Evolutionary conservation across 1,284 basidiomycete genomes (phyloP), one percentile per base, ranked within the genome.

Genomic region (Acaromyces ingoldii): DNA sequence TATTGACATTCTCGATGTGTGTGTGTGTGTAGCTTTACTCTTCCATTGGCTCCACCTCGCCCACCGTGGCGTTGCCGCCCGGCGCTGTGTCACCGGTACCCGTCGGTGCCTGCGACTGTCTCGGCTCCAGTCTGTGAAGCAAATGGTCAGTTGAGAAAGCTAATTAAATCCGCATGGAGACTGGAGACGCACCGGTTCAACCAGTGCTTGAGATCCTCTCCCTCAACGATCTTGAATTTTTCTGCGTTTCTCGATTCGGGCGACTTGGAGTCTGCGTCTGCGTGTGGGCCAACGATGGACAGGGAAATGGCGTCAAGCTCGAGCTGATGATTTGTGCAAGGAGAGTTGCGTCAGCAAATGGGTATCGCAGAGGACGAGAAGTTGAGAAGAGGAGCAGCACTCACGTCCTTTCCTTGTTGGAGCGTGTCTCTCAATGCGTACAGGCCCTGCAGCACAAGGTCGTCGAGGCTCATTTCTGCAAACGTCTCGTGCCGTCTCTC

Each of bases 401-500:
- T 49, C 46, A 59, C 51, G 51, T 71, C 70, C 58, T 75, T 75
- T 57, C 63, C 67, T 58, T 75, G 73, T 37, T 70, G 73, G 37
- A 75, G 51, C 24, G 71, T 72, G 41, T 75, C 72, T 33, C 73
- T 53, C 34, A 75, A 43, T 21, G 73, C 73, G 33, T 66, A 65
- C 40, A 75, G 50, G 2, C 68, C 73, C 41, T 75, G 68, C 15
- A 63, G 41, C 2, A 75, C 53, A 26, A 75, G 49, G 11, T 58
- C 51, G 25, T 75, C 70, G 15, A 65, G 42, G 29, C 53, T 52
- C 6, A 63, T 63, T 6, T 63, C 55, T 13, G 51, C 19, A 73
- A 98, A 97, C 65, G 82, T 83, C 73, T 91, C 87, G 70, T 85
- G 92, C 75, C 97, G 85, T 76, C 88, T 87, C 80, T 99, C 95